A percentile compares a stretch with the other conserved stretches of the same genome.
These are phyloP conservation scores for Ogataea saltuana DNA, from an alignment of 805 yeast genomes.

Conservation along the genomic window DNA sequence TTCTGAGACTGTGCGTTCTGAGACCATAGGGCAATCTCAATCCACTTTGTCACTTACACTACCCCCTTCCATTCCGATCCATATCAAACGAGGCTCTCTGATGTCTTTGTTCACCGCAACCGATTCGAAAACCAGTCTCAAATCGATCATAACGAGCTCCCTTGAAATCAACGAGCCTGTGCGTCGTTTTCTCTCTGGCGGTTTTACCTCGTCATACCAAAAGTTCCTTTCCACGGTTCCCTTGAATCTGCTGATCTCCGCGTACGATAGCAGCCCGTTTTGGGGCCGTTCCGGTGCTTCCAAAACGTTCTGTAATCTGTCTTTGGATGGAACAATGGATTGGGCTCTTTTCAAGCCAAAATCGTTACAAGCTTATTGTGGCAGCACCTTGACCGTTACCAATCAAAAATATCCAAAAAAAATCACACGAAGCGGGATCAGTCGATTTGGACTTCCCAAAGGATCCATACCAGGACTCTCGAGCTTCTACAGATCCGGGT, in stretches of 20 bases:
- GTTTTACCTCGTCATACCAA: slow-evolving; percentile 47
- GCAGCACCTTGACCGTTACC: slow-evolving; percentile 48
- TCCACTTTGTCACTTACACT: slow-evolving; percentile 49
- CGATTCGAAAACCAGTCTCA: slow-evolving; percentile 11
- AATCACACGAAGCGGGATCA: slow-evolving; percentile 38
- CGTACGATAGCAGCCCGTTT: slow-evolving; percentile 28
- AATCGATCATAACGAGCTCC: slow-evolving; percentile 26
- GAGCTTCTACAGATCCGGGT: slow-evolving; percentile 41
- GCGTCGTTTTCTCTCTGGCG: slow-evolving; percentile 46
- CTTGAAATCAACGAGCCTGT: slow-evolving; percentile 40
- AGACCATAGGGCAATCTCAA: slow-evolving; percentile 49
- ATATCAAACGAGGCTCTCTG: slow-evolving; percentile 49
- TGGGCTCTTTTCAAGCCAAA: slow-evolving; percentile 57
- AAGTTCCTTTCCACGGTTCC: slow-evolving; percentile 50
- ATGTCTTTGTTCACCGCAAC: slow-evolving; percentile 43
- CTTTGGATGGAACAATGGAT: slow-evolving; percentile 59
- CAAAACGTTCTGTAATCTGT: slow-evolving; percentile 45
- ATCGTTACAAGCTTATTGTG: slow-evolving; percentile 53
- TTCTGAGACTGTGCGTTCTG: slow-evolving; percentile 34
- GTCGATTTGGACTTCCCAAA: slow-evolving; percentile 23
- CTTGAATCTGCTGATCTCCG: slow-evolving; percentile 44
- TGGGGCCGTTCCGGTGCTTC: slow-evolving; percentile 18
- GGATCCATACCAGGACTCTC: slow-evolving; percentile 43
- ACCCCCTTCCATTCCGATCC: slow-evolving; percentile 62
- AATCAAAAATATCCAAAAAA: slow-evolving; percentile 41